Percentiles rank a stretch among this genome's conserved stretches.
These are phyloP conservation scores for Verticillium isaacii DNA, from an alignment of 2,329 filamentous ascomycete species.

Conservation along the genomic window DNA sequence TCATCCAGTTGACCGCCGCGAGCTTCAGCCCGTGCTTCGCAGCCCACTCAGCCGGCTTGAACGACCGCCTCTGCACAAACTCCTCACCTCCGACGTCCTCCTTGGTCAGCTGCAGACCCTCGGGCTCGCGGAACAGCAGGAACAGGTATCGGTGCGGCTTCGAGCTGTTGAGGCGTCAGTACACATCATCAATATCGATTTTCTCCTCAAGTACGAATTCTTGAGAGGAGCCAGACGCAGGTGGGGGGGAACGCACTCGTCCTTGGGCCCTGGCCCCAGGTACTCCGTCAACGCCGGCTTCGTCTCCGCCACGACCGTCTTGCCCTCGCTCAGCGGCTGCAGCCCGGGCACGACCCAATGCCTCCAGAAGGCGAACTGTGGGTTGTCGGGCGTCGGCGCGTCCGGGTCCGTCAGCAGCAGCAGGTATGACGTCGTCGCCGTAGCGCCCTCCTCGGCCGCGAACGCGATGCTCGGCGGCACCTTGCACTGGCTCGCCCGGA, in stretches of 20 bases:
- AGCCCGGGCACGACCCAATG: conserved; percentile 45
- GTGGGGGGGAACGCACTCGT: conserved; percentile 30
- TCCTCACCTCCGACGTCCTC: conserved; percentile 42
- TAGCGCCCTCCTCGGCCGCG: conserved; percentile 24
- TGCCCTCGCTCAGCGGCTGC: conserved; percentile 20
- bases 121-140: conserved; percentile 36
- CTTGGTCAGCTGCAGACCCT: conserved; percentile 26
- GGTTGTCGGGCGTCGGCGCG: conserved; percentile 49
- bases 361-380: conserved; percentile 50
- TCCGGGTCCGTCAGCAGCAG: conserved; percentile 49
- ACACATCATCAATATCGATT: neutral
- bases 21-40: conserved; percentile 30
- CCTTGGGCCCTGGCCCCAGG: conserved; percentile 38
- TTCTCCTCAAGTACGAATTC: neutral
- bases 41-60: conserved; percentile 33
- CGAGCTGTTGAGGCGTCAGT: conserved; percentile 24
- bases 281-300: conserved; percentile 34
- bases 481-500: conserved; percentile 32
- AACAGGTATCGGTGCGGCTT: conserved; percentile 43
- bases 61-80: conserved; percentile 37
- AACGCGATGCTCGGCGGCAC: conserved; percentile 30
- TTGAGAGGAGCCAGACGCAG: neutral
- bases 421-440: conserved; percentile 31
- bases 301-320: conserved; percentile 19
- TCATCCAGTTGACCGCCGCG: conserved; percentile 41